Evolutionary conservation across 2,329 filamentous ascomycete genomes (phyloP), one percentile per base, ranked within the genome.

Genomic region (Penicillium palitans): DNA sequence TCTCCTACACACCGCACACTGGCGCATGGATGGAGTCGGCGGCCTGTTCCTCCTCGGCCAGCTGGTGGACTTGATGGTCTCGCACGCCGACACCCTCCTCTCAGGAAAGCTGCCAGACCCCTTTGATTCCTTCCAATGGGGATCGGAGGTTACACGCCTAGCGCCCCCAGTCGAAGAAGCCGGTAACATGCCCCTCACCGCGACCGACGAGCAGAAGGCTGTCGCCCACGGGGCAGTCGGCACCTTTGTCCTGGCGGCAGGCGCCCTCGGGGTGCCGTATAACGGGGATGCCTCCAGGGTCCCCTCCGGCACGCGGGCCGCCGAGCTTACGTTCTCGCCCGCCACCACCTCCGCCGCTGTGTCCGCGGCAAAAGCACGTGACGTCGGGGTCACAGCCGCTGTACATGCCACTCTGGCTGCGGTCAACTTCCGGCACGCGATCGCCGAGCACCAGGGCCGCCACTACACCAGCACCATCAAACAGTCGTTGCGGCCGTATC

Each of bases 391-490:
- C 13, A 66, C 64, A 5, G 65, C 71, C 6, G 72, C 71, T 6
- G 64, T 70, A 27, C 72, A 74, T 60, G 70, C 71, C 21, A 68
- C 67, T 9, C 44, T 75, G 5, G 71, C 64, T 15, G 69, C 66
- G 2, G 67, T 66, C n/a, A 69, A 66, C 25, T 70, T 71, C 59
- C 63, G 67, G 31, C 40, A 66, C 37, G 52, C 67, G 61, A 42
- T 63, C 45, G 45, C 46, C 10, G 55, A 61, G n/a, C 53, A 52
- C 27, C 25, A 52, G 37, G 44, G 25, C 17, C 68, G 66, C 42
- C 66, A 70, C 55, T 73, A 74, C 50, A 68, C 68, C 33, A 69
- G 69, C 54, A 71, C 71, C 6, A 64, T 73, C 39, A 69, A 68
- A 27, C 66, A 62, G 46, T 64, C 64, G 44, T 62, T 72, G 49